Evolutionary conservation across 2,329 filamentous ascomycete genomes (phyloP), one percentile per base, ranked within the genome.

Genomic region (Penicillium sp.): DNA sequence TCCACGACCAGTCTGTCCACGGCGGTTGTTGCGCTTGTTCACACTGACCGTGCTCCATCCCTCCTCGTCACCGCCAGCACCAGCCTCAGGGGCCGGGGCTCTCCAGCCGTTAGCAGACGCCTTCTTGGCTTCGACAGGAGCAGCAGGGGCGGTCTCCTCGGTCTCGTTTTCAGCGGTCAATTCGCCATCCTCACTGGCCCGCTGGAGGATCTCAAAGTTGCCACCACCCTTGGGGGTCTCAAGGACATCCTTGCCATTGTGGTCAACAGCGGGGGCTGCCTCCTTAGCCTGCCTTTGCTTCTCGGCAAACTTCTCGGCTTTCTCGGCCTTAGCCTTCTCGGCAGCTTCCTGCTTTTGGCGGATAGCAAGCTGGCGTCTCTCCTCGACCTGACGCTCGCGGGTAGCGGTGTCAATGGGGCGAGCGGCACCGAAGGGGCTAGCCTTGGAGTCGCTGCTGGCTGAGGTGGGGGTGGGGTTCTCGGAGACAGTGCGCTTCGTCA

Each of bases 321-420:
- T 80, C 57, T 83, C 82, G 45, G 82, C 88, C 70, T 88, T 89
- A 39, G 81, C 84, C 75, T 90, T 93, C 55, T 93, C 88, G 1
- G 93, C 88, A 1, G 84, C 82, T 61, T 95, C 89, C 65, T 84
- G 87, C 80, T 94, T 95, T 69, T 93, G 84, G 56, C 83, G 83
- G 24, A 89, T 56, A 6, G 80, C 79, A 51, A 87, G 76, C 62
- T 86, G 76, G 57, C 86, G 80, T 78, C 88, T 95, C 73, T 95
- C 88, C 63, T 94, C 91, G 51, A 98, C 83, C 69, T 94, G 84
- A 61, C 84, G 85, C 74, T 97, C 91, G 58, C 87, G 84, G 13
- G 89, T 80, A 40, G 88, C 87, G 41, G 91, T 97, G 71, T 98
- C 90, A 61, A 97, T 95, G 48, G 93, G 93, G 55, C 86, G 84